Conservation (phyloP, 495 filamentous ascomycete species). For the Xylaria longipes region DNA sequence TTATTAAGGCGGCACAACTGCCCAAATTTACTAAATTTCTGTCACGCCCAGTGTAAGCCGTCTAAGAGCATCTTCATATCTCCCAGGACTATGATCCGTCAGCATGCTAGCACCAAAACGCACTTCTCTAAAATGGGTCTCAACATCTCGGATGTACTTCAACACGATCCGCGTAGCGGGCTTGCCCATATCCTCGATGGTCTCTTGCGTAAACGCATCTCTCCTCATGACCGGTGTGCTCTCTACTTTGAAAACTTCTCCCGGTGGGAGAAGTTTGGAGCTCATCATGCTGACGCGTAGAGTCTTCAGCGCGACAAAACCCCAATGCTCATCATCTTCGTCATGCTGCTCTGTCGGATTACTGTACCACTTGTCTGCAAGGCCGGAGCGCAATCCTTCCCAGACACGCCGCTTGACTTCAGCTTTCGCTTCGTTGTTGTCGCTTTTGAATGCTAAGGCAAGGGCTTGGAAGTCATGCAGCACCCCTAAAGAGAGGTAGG, state of each 20-base stretch:
- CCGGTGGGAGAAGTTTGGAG: conserved; percentile 74
- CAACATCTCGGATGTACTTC: conserved; percentile 69
- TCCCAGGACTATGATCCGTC: conserved; percentile 75
- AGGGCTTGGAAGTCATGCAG: conserved; percentile 77
- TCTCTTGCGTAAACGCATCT: conserved; percentile 56
- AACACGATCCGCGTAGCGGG: conserved; percentile 70
- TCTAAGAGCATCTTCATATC: conserved; percentile 67
- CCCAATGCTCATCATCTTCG: conserved; percentile 71
- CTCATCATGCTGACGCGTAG: conserved; percentile 72
- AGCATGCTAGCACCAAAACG: conserved; percentile 76
- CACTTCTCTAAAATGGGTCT: conserved; percentile 71
- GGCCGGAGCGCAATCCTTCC: conserved; percentile 60
- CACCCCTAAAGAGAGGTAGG: conserved; percentile 74
- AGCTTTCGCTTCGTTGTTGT: conserved; percentile 67
- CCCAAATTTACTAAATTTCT: conserved; percentile 16
- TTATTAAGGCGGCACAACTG: not conserved
- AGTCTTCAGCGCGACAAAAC: conserved; percentile 69
- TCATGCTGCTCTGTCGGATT: conserved; percentile 29
- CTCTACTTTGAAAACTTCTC: conserved; percentile 77
- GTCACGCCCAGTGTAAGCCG: conserved; percentile 46
- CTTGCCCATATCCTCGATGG: conserved; percentile 59
- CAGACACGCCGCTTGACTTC: conserved; percentile 71
- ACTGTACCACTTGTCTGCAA: conserved; percentile 55
- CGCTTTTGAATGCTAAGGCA: conserved; percentile 73
- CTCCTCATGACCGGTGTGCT: conserved; percentile 65